Evolutionary conservation across 805 yeast genomes (phyloP).

Genomic region (Nakazawaea pomicola): DNA sequence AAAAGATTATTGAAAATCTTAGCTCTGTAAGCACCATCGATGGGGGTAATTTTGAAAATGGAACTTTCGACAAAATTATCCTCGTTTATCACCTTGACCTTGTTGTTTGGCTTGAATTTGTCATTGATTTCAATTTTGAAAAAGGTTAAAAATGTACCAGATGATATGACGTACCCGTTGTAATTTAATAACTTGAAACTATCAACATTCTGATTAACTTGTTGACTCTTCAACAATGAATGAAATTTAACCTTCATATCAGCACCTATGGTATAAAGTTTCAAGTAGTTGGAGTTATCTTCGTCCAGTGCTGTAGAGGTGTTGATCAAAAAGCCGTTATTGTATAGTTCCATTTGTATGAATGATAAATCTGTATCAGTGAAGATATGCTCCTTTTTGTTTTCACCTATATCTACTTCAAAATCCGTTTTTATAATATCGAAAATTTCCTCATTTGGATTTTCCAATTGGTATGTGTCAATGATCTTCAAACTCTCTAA

Average conservation of each 20-base stretch:
- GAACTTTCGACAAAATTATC: conserved; percentile 4
- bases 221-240: not conserved
- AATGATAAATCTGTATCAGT: conserved; percentile 2
- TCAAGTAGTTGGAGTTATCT: not conserved
- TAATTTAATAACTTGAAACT: not conserved
- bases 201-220: not conserved
- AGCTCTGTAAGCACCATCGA: not conserved
- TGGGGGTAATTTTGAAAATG: not conserved
- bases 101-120: not conserved
- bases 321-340: conserved; percentile 5
- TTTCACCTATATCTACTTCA: not conserved
- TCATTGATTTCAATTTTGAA: conserved; percentile 6
- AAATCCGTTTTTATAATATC: conserved; percentile 1
- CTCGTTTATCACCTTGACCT: conserved; percentile 1
- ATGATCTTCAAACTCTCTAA: conserved; percentile 7
- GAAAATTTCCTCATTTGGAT: conserved; percentile 1
- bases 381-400: not conserved
- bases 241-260: conserved; percentile 9
- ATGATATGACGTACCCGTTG: not conserved
- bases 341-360: not conserved
- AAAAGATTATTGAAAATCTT: not conserved
- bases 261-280: conserved; percentile 4
- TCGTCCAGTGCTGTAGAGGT: not conserved
- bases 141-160: not conserved
- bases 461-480: not conserved